Evolutionary conservation across 192 early-diverging fungal genomes (phyloP).

Genomic region (Rhizoclosmatium sp.): DNA sequence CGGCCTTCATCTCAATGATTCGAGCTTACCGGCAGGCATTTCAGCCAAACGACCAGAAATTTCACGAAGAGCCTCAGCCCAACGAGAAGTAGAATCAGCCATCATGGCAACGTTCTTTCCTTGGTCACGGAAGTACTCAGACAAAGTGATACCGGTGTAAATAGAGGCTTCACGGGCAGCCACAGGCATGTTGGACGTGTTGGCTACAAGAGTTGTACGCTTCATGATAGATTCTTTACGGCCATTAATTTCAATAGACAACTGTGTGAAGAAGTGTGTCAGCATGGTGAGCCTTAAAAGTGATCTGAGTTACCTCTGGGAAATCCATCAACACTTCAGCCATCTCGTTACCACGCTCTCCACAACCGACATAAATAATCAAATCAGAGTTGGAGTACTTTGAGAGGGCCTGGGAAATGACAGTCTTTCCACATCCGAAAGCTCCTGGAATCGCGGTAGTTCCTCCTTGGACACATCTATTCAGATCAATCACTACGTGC

Average conservation of each 20-base stretch:
- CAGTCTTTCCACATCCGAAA: constrained; percentile 99
- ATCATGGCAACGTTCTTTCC: constrained; percentile 99
- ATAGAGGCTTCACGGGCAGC: constrained; percentile 99
- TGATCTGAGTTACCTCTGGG: constrained; percentile 64
- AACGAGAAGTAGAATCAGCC: constrained; percentile 99
- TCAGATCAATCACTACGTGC: background rate
- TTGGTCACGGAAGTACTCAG: constrained; percentile 99
- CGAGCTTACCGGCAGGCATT: constrained; percentile 87
- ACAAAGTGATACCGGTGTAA: constrained; percentile 99
- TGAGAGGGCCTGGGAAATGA: constrained; percentile 98
- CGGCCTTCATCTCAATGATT: background rate
- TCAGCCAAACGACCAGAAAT: constrained; percentile 99
- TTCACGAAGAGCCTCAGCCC: constrained; percentile 99
- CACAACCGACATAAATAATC: constrained; percentile 96
- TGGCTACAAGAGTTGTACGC: constrained; percentile 98
- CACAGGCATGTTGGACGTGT: constrained; percentile 99
- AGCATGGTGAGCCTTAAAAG: background rate
- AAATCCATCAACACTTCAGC: constrained; percentile 99
- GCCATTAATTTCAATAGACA: constrained; percentile 92
- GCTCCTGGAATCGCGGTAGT: constrained; percentile 99
- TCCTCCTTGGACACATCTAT: constrained; percentile 95
- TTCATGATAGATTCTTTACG: constrained; percentile 99
- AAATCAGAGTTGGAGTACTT: constrained; percentile 99
- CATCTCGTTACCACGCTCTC: constrained; percentile 99
- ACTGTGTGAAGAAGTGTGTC: constrained; percentile 53